These are phyloP conservation scores for Mortierella alpina DNA, from an alignment of 192 early-diverging fungal genomes.

Conservation along the genomic window DNA sequence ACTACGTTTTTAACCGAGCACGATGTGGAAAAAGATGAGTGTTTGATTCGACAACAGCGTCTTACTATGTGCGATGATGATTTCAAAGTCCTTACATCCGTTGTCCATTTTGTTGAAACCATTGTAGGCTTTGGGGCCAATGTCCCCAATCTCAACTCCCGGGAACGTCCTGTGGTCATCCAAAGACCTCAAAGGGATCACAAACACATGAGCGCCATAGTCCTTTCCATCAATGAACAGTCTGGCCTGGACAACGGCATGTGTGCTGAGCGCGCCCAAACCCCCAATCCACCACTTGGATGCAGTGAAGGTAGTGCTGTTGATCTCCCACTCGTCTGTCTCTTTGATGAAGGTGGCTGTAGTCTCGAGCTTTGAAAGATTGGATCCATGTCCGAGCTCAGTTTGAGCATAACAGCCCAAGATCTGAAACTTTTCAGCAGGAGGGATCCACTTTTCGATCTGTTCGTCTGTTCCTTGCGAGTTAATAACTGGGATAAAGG, in stretches of 20 bases:
- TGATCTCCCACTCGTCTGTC: slow-evolving; percentile 88
- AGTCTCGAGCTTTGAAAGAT: slow-evolving; percentile 88
- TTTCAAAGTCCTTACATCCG: slow-evolving; percentile 41
- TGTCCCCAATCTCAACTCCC: slow-evolving; percentile 70
- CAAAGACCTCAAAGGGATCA: slow-evolving; percentile 69
- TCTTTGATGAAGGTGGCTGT: slow-evolving; percentile 83
- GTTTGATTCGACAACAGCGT: no score
- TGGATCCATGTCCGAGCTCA: slow-evolving; percentile 75
- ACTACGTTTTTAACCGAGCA: slow-evolving; percentile 35
- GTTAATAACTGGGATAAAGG: slow-evolving; percentile 82
- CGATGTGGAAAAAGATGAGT: neutral
- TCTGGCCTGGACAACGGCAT: slow-evolving; percentile 72
- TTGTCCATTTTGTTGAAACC: slow-evolving; percentile 64
- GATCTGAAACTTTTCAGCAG: slow-evolving; percentile 75
- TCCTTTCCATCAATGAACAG: slow-evolving; percentile 69
- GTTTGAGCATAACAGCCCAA: slow-evolving; percentile 90
- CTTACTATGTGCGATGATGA: no score
- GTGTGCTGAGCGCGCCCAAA: slow-evolving; percentile 74
- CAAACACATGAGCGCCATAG: slow-evolving; percentile 72
- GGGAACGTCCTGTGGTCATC: slow-evolving; percentile 68
- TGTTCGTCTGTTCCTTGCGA: slow-evolving; percentile 80
- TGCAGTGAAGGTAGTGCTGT: slow-evolving; percentile 78
- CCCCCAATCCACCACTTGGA: slow-evolving; percentile 78
- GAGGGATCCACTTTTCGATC: slow-evolving; percentile 73
- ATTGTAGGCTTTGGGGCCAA: slow-evolving; percentile 70